Percentiles rank a stretch among this genome's conserved stretches.
Evolutionary conservation across 2,329 filamentous ascomycete species (phyloP).

Genomic region (Ophiostoma triangulosporum): DNA sequence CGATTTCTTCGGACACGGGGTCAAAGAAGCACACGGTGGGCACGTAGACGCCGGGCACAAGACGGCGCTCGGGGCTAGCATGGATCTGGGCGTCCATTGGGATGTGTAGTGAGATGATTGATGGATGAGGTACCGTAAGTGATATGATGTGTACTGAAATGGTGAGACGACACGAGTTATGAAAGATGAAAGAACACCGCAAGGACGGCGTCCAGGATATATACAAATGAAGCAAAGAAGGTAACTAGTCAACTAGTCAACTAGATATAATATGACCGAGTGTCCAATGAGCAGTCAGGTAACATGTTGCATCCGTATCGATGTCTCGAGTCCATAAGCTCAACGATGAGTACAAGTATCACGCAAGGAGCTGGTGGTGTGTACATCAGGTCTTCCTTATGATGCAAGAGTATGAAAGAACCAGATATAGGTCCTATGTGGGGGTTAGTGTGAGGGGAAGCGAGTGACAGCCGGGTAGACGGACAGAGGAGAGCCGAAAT

Average conservation of each 20-base stretch:
- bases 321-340: no score
- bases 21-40: constrained; percentile 66
- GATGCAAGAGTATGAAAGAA: not conserved
- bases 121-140: no score
- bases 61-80: constrained; percentile 19
- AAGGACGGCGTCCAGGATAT: no score
- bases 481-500: no score
- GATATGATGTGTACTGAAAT: not conserved
- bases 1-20: constrained; percentile 49
- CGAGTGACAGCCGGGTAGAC: not conserved
- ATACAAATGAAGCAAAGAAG: no score
- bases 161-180: not conserved
- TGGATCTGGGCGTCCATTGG: no score
- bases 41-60: constrained; percentile 49
- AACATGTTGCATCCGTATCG: no score
- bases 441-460: constrained; percentile 14
- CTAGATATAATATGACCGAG: no score
- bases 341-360: not conserved
- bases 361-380: not conserved
- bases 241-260: no score
- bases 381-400: not conserved
- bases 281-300: no score
- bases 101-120: no score
- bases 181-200: no score
- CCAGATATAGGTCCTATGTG: constrained; percentile 13